Conservation (phyloP, 768 basidiomycete genomes). For the Mrakia frigida region DNA sequence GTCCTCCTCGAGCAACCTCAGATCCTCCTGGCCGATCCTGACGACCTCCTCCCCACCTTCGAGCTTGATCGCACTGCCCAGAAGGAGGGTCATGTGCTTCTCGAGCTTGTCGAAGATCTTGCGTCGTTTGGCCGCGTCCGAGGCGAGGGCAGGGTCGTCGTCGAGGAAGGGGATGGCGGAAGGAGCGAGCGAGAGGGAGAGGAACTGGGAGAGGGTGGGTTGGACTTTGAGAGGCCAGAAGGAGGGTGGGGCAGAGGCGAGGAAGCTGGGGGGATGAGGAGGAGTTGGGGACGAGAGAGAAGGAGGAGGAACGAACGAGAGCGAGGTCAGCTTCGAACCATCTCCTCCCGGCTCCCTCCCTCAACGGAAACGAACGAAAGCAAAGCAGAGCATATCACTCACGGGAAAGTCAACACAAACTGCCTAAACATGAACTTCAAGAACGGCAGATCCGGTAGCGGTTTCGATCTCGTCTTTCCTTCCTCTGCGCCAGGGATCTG, state of each 20-base stretch:
- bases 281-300: background rate
- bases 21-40: constrained; percentile 75
- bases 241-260: constrained; percentile 76
- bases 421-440: constrained; percentile 84
- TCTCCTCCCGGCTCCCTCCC: background rate
- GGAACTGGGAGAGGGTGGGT: constrained; percentile 77
- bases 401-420: constrained; percentile 86
- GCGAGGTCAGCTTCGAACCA: background rate
- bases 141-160: constrained; percentile 36
- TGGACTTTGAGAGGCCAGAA: constrained; percentile 95
- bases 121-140: constrained; percentile 51
- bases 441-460: constrained; percentile 54
- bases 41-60: constrained; percentile 73
- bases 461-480: constrained; percentile 38
- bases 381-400: background rate
- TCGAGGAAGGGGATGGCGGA: constrained; percentile 50
- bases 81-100: constrained; percentile 73
- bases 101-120: constrained; percentile 73
- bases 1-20: constrained; percentile 67
- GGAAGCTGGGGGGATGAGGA: constrained; percentile 52
- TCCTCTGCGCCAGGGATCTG: constrained; percentile 53
- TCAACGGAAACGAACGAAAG: background rate
- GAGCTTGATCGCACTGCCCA: constrained; percentile 76
- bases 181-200: constrained; percentile 64
- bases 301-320: background rate